phyloP scores from a whole-genome alignment of 1,284 basidiomycete species.

The Apiotrichum sp. region DNA sequence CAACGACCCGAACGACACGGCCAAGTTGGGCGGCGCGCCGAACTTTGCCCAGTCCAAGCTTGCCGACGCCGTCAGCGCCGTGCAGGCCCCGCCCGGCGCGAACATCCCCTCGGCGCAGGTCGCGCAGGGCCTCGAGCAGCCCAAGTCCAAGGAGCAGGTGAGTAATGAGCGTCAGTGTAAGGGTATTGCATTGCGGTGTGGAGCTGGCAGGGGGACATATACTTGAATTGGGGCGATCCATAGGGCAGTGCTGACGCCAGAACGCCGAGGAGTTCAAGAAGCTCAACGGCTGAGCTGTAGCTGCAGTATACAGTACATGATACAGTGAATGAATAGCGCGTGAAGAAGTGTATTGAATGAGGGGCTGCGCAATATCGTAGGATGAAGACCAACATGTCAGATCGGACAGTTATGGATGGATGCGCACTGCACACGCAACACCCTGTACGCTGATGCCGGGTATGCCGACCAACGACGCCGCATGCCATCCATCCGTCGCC shows the following conservation, averaged over 20 bases:
- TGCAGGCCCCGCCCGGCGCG: slow-evolving; percentile 39
- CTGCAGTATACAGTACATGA: too few species aligned
- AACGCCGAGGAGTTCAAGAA: slow-evolving; percentile 13
- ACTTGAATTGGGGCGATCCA: too few species aligned
- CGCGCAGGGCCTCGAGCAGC: slow-evolving; percentile 42
- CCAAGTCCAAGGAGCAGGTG: slow-evolving; percentile 47
- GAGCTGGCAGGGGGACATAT: too few species aligned
- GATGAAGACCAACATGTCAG: too few species aligned
- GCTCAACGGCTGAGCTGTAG: slow-evolving; percentile 14
- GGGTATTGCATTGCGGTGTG: background rate
- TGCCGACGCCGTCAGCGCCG: slow-evolving; percentile 29
- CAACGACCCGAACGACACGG: slow-evolving; percentile 46
- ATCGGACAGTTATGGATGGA: too few species aligned
- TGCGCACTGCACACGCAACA: too few species aligned
- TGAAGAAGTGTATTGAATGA: too few species aligned
- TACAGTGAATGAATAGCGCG: too few species aligned
- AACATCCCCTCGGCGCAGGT: slow-evolving; percentile 33
- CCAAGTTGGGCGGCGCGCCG: slow-evolving; percentile 22
- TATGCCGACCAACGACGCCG: too few species aligned
- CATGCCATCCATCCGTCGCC: too few species aligned
- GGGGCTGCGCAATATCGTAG: too few species aligned
- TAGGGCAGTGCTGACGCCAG: background rate
- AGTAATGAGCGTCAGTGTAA: background rate
- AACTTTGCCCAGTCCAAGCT: slow-evolving; percentile 29
- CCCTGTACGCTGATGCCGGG: too few species aligned